A percentile compares a stretch with the other conserved stretches of the same genome.
These are phyloP conservation scores for Agaricales sp. DNA, from an alignment of 1,284 basidiomycete species.

Conservation along the genomic window DNA sequence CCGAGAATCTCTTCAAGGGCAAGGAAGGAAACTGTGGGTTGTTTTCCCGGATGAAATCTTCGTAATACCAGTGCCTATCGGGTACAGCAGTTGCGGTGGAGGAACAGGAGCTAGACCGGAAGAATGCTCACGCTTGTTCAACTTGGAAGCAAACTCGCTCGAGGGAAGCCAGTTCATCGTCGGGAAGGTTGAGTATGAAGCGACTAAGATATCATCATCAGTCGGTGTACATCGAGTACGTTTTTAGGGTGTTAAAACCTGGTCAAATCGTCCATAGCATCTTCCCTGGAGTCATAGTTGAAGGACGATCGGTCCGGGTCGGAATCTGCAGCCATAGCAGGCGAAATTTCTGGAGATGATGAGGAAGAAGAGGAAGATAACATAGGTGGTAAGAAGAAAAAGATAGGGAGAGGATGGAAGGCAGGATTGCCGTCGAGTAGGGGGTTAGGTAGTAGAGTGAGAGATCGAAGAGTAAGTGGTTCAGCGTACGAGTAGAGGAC, in stretches of 20 bases:
- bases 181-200: slow-evolving; percentile 95
- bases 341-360: slow-evolving; percentile 63
- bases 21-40: slow-evolving; percentile 84
- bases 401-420: slow-evolving; percentile 9
- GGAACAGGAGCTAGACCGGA: slow-evolving; percentile 4
- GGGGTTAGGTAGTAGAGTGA: slow-evolving; percentile 4
- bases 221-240: slow-evolving; percentile 9
- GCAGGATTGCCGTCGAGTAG: slow-evolving; percentile 4
- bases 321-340: slow-evolving; percentile 33
- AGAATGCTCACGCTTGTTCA: slow-evolving; percentile 85
- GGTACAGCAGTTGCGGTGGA: slow-evolving; percentile 9
- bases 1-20: slow-evolving; percentile 90
- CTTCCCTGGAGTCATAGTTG: slow-evolving; percentile 58
- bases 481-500: slow-evolving; percentile 6
- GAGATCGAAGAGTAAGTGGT: slow-evolving; percentile 6
- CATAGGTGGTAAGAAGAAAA: slow-evolving; percentile 25
- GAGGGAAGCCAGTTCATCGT: slow-evolving; percentile 83
- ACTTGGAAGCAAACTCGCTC: slow-evolving; percentile 98
- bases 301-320: slow-evolving; percentile 28
- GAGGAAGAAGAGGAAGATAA: slow-evolving; percentile 43
- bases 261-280: slow-evolving; percentile 85
- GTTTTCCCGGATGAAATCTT: slow-evolving; percentile 93
- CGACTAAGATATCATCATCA: slow-evolving; percentile 40
- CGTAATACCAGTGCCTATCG: slow-evolving; percentile 96
- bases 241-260: slow-evolving; percentile 34